A percentile compares a stretch with the other conserved stretches of the same genome.
Conservation (phyloP, 2,329 filamentous ascomycete species). For the Huntiella bhutanensis region DNA sequence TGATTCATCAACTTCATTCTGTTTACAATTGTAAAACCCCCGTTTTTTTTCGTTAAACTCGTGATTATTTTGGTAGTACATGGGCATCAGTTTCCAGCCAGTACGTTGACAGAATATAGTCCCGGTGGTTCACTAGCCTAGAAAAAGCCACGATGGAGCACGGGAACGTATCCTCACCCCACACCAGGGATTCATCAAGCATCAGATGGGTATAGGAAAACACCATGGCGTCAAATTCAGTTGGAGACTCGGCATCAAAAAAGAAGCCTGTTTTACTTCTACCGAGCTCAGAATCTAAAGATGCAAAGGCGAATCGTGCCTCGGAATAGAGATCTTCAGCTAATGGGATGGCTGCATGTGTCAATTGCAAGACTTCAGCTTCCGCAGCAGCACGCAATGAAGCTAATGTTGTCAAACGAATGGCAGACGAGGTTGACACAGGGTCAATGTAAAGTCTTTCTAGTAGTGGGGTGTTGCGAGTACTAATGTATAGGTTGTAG, state of each 20-base stretch:
- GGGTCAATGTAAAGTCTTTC: slow-evolving; percentile 51
- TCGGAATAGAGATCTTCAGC: slow-evolving; percentile 23
- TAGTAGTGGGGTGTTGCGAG: slow-evolving; percentile 49
- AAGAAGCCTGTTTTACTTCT: slow-evolving; percentile 26
- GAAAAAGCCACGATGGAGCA: slow-evolving; percentile 35
- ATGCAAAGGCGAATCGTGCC: slow-evolving; percentile 26
- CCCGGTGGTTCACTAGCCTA: slow-evolving; percentile 36
- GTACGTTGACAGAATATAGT: slow-evolving; percentile 17
- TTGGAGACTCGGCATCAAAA: slow-evolving; percentile 33
- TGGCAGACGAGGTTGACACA: slow-evolving; percentile 37
- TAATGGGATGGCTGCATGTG: slow-evolving; percentile 21
- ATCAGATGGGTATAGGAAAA: slow-evolving; percentile 81
- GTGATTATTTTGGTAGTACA: not conserved
- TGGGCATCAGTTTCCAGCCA: slow-evolving; percentile 6
- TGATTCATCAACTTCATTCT: not conserved
- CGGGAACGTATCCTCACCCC: slow-evolving; percentile 43
- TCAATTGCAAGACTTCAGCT: slow-evolving; percentile 49
- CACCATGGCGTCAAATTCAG: slow-evolving; percentile 69
- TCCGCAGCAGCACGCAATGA: slow-evolving; percentile 57
- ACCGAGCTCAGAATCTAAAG: slow-evolving; percentile 25
- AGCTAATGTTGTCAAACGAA: slow-evolving; percentile 41
- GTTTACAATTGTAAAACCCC: not conserved
- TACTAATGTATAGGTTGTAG: slow-evolving; percentile 61
- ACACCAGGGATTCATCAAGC: slow-evolving; percentile 42
- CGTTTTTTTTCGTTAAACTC: not conserved